phyloP scores from a whole-genome alignment of 192 early-diverging fungal species.

The Podila clonocystis region DNA sequence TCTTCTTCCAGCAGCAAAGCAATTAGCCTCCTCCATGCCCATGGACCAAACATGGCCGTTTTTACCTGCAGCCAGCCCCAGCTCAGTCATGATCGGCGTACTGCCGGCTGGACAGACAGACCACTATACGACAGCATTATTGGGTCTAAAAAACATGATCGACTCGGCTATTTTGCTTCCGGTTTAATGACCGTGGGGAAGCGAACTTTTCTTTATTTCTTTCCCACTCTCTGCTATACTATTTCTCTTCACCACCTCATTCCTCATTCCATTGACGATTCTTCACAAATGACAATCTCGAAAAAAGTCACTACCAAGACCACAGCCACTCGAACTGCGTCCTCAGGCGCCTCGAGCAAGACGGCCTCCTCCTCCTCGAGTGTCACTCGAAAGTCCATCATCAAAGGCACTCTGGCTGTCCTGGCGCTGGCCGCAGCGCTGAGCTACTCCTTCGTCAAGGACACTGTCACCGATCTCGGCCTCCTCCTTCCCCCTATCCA shows the following conservation, averaged over 20 bases:
- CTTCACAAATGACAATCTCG: not conserved
- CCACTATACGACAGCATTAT: no score
- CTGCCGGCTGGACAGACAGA: no score
- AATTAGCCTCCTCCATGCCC: no score
- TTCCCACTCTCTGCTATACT: no score
- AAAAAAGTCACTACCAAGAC: conserved; percentile 3
- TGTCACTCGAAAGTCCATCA: not conserved
- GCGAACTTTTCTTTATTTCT: no score
- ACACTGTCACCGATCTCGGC: conserved; percentile 19
- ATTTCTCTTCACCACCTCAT: not conserved
- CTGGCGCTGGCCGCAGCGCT: conserved; percentile 16
- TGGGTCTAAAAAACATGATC: no score
- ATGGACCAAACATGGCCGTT: no score
- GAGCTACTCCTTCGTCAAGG: conserved; percentile 19
- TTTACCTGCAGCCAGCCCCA: no score
- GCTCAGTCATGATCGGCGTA: no score
- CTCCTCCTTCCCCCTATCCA: conserved; percentile 15
- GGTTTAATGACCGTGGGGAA: no score
- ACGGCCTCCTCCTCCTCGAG: not conserved
- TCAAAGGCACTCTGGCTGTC: conserved; percentile 6
- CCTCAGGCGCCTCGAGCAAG: not conserved
- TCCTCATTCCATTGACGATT: not conserved
- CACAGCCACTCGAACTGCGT: not conserved
- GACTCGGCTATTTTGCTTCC: no score
- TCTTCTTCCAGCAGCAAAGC: no score